These are phyloP conservation scores for Penicillium bialowiezense DNA, from an alignment of 495 filamentous ascomycete genomes.

Conservation along the genomic window DNA sequence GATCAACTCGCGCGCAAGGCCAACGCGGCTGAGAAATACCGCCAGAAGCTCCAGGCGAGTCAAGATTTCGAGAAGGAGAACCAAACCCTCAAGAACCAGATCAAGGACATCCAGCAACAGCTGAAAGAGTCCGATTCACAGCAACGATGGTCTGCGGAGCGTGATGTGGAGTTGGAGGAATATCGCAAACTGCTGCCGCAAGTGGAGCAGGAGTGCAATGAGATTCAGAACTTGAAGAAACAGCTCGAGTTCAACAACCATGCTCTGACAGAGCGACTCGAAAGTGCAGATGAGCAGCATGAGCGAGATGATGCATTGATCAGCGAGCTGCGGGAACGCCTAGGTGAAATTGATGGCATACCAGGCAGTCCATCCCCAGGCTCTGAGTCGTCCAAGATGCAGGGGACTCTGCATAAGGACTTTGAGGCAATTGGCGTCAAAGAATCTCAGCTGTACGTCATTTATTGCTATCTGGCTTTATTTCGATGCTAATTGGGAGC, in stretches of 20 bases:
- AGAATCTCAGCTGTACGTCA: conserved; percentile 40
- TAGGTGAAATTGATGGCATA: conserved; percentile 49
- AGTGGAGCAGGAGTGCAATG: conserved; percentile 60
- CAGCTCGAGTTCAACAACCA: conserved; percentile 59
- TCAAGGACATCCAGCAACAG: conserved; percentile 55
- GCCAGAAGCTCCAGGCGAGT: conserved; percentile 70
- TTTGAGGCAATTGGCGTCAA: conserved; percentile 43
- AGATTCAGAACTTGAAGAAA: conserved; percentile 54
- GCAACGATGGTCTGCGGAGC: conserved; percentile 41
- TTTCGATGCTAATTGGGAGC: conserved; percentile 15
- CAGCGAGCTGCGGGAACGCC: conserved; percentile 51
- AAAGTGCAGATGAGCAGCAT: conserved; percentile 54
- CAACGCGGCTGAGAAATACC: conserved; percentile 70
- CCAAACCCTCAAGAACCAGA: conserved; percentile 57
- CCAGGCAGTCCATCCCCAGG: conserved; percentile 42
- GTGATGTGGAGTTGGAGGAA: conserved; percentile 58
- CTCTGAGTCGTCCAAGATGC: conserved; percentile 38
- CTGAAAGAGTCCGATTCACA: conserved; percentile 52
- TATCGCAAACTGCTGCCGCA: conserved; percentile 55
- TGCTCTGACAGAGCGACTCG: conserved; percentile 50
- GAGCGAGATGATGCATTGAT: conserved; percentile 53
- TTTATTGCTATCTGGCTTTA: not conserved
- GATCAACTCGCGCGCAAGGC: conserved; percentile 76
- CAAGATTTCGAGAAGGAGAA: conserved; percentile 72
- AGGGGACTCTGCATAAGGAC: conserved; percentile 45